These are phyloP conservation scores for Lumnitzera littorea DNA, from an alignment of 345 rosid species.

Conservation along the genomic window DNA sequence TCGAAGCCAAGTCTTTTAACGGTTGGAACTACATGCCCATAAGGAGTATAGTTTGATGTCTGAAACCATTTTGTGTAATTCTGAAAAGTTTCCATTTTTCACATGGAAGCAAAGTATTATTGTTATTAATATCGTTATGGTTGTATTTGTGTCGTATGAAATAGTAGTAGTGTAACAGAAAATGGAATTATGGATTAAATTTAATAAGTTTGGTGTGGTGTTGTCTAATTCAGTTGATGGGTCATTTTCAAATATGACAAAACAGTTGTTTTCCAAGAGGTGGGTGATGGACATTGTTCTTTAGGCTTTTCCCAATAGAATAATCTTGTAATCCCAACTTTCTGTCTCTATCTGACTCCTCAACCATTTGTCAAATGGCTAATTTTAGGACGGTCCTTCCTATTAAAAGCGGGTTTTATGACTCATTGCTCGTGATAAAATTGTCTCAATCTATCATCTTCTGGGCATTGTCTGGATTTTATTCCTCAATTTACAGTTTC, in stretches of 20 bases:
- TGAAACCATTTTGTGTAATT: too few relatives aligned
- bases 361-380: slow-evolving; percentile 2
- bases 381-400: not conserved
- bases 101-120: too few relatives aligned
- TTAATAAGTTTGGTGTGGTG: too few relatives aligned
- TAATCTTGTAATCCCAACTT: not conserved
- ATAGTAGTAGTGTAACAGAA: not conserved
- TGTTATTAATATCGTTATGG: too few relatives aligned
- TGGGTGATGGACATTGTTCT: slow-evolving; percentile 35
- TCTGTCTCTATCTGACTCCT: slow-evolving; percentile 1
- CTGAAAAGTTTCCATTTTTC: too few relatives aligned
- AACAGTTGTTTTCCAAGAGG: slow-evolving; percentile 46
- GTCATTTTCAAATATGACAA: slow-evolving; percentile 54
- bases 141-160: too few relatives aligned
- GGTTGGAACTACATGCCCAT: slow-evolving; percentile 1
- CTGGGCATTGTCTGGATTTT: not conserved
- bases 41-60: too few relatives aligned
- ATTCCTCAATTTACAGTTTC: not conserved
- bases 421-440: not conserved
- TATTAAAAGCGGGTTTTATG: not conserved
- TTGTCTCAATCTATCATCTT: slow-evolving; percentile 7
- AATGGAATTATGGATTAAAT: not conserved
- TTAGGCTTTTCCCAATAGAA: slow-evolving; percentile 10
- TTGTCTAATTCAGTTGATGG: slow-evolving; percentile 30
- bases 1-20: slow-evolving; percentile 16